phyloP scores from a whole-genome alignment of 2,329 filamentous ascomycete genomes.

The Coniella vitis region DNA sequence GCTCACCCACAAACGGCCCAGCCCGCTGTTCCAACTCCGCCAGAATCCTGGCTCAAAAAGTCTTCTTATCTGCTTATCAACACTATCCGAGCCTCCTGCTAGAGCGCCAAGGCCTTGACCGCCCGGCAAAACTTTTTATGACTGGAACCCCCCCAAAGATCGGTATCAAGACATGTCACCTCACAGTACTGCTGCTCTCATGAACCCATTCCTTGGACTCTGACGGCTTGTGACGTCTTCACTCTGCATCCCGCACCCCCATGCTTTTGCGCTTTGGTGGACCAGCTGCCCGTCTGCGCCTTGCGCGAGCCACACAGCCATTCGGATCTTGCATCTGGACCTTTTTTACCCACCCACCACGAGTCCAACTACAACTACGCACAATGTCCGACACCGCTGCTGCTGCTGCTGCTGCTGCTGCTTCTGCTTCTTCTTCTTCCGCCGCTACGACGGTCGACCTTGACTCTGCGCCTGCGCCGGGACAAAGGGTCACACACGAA shows the following conservation, averaged over 20 bases:
- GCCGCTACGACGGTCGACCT: conserved; percentile 13
- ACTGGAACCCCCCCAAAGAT: not conserved
- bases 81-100: not conserved
- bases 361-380: not conserved
- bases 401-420: too few relatives aligned
- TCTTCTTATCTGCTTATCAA: not conserved
- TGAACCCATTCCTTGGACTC: not conserved
- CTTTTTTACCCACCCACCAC: not conserved
- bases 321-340: not conserved
- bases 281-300: not conserved
- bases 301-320: not conserved
- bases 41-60: not conserved
- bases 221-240: too few relatives aligned
- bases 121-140: conserved; percentile 10
- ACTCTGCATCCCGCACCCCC: too few relatives aligned
- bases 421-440: too few relatives aligned
- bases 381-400: too few relatives aligned
- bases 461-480: conserved; percentile 23
- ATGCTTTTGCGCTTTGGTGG: conserved; percentile 8
- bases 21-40: not conserved
- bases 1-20: conserved; percentile 2
- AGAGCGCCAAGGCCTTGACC: not conserved
- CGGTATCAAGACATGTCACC: too few relatives aligned
- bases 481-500: conserved; percentile 31
- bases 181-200: too few relatives aligned